Evolutionary conservation across 2,329 filamentous ascomycete species (phyloP).

Genomic region (Rosellinia necatrix): DNA sequence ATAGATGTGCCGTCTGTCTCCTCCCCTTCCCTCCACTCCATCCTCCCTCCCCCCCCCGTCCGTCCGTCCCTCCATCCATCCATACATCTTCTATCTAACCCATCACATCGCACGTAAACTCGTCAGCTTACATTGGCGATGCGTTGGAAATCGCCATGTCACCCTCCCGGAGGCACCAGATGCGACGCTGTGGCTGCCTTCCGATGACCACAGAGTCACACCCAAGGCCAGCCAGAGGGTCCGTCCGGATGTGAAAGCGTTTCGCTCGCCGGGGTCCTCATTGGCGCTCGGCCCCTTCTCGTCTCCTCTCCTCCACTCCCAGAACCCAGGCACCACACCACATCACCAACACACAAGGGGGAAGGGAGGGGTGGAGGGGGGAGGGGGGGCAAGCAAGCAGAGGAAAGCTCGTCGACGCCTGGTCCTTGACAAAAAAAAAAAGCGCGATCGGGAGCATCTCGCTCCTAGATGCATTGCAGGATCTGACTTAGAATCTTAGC

Average conservation of each 20-base stretch:
- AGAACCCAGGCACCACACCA: too few species aligned
- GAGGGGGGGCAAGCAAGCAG: too few species aligned
- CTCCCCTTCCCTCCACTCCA: too few species aligned
- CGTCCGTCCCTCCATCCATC: too few species aligned
- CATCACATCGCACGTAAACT: constrained; percentile 26
- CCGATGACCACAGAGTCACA: constrained; percentile 26
- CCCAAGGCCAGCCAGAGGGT: constrained; percentile 12
- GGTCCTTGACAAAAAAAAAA: constrained; percentile 31
- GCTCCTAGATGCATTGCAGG: constrained; percentile 34
- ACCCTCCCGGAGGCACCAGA: constrained; percentile 26
- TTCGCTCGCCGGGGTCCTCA: constrained; percentile 6
- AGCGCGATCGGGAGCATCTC: constrained; percentile 28
- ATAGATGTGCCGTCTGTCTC: constrained; percentile 27
- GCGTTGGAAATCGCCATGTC: constrained; percentile 29
- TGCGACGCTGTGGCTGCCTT: constrained; percentile 32
- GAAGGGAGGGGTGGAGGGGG: too few species aligned
- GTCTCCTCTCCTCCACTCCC: too few species aligned
- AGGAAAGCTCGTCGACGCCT: constrained; percentile 24
- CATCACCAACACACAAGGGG: too few species aligned
- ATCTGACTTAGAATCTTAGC: constrained; percentile 30
- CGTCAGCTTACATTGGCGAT: constrained; percentile 26
- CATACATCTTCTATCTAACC: too few species aligned
- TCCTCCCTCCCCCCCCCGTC: too few species aligned
- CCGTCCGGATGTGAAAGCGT: constrained; percentile 8
- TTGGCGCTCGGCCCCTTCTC: constrained; percentile 19